Conservation (phyloP, 192 early-diverging fungal species). For the Blastocladiella britannica region DNA sequence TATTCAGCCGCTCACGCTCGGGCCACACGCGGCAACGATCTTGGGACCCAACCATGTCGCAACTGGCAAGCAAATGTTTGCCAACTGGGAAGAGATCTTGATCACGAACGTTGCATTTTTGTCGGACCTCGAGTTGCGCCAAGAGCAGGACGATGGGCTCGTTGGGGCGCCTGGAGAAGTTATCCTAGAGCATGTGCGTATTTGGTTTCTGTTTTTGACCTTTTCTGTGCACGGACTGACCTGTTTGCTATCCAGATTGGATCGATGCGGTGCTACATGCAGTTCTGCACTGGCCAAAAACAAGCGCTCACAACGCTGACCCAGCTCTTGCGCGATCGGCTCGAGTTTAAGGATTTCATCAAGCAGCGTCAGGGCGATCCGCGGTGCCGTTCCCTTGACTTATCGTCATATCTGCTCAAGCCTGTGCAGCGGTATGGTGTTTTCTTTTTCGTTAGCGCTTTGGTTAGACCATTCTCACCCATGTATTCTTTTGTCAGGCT, state of each 20-base stretch:
- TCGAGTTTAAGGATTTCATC: constrained; percentile 55
- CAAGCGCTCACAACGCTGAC: not conserved
- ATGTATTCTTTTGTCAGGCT: constrained; percentile 30
- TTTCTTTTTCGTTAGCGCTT: not conserved
- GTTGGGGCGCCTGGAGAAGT: constrained; percentile 19
- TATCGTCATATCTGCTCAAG: constrained; percentile 3
- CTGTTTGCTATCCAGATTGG: not conserved
- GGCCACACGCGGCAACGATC: not conserved
- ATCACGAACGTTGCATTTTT: not conserved
- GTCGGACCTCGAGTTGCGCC: constrained; percentile 40
- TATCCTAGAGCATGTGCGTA: not conserved
- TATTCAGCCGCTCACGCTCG: constrained; percentile 1
- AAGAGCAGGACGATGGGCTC: constrained; percentile 35
- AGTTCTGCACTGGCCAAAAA: not conserved
- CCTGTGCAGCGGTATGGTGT: constrained; percentile 1
- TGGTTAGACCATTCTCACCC: too few species aligned
- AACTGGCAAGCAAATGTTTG: not conserved
- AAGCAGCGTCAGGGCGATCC: constrained; percentile 13
- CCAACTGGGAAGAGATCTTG: not conserved
- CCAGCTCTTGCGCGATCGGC: not conserved
- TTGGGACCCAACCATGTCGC: not conserved
- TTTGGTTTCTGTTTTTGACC: not conserved
- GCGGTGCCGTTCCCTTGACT: constrained; percentile 2
- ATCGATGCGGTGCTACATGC: not conserved
- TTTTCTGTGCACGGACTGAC: not conserved